Base-by-base conservation (phyloP, 139 green algal species). In the Klebsormidium nitens region DNA sequence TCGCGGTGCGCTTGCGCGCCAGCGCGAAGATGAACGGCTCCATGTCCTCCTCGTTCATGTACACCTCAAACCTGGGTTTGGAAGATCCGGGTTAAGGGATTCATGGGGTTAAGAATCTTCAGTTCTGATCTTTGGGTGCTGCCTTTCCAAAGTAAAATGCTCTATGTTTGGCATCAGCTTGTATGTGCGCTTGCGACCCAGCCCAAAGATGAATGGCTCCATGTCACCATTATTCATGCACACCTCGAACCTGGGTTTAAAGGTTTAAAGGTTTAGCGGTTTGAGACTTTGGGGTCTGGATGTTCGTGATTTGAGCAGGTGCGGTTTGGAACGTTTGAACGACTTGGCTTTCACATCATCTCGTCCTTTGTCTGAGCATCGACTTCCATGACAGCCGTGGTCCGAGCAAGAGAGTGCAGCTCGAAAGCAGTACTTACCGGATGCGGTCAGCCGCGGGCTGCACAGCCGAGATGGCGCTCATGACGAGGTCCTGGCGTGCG, bases 31-130 rank as follows among this genome's bases (percentile, higher is more conserved):
- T 64, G 28, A 78, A 66, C 8, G 63, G 71, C 28, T 77, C 71
- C 71, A 78, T 78, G 56, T 58, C 62, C 0, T 78, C 64, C 1
- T 78, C 71, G 40, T 78, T 78, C 71, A 78, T 78, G 44, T 75
- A 66, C 14, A 78, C 71, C 1, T 78, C 62, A 19, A 78, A 32
- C 38, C 23, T n/a, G n/a, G n/a, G n/a, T n/a, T n/a, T n/a, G n/a
- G n/a, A n/a, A n/a, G n/a, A n/a, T 14, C 11, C 42, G 42, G 42
- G 42, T 50, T 50, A 14, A 50, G 42, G 42, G 14, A 14, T 14
- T n/a, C n/a, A n/a, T n/a, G n/a, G n/a, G n/a, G n/a, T n/a, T n/a
- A n/a, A n/a, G n/a, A n/a, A n/a, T 55, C 46, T 31, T 55, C 46
- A 23, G 46, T 23, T 23, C 46, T 31, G 46, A 31, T 55, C 46